These are phyloP conservation scores for Scedosporium apiospermum DNA, from an alignment of 2,329 filamentous ascomycete species.

Conservation along the genomic window DNA sequence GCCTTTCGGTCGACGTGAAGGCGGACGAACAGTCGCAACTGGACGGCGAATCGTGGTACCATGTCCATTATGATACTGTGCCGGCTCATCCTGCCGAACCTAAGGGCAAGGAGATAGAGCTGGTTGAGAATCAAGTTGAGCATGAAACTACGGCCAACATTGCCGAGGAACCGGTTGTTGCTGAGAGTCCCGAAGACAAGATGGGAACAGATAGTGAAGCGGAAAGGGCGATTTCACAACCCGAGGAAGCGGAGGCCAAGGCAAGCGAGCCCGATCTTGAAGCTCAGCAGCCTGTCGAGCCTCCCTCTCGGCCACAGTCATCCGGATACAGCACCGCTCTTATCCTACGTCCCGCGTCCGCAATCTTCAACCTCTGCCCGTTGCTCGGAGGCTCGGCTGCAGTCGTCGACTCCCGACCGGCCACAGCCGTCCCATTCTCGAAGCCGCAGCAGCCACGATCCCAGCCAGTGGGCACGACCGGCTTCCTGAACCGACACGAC, in stretches of 20 bases:
- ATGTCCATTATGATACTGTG: background rate
- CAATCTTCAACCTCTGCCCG: background rate
- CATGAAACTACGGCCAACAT: background rate
- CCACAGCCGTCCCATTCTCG: background rate
- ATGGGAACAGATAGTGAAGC: background rate
- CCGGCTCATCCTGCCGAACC: background rate
- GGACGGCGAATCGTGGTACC: background rate
- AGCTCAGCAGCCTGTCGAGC: background rate
- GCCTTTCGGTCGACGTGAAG: background rate
- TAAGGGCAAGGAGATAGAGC: background rate
- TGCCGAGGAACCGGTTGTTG: background rate
- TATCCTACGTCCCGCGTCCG: background rate
- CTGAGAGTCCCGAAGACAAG: background rate
- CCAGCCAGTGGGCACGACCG: background rate
- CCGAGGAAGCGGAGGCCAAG: background rate
- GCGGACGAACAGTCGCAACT: background rate
- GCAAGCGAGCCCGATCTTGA: background rate
- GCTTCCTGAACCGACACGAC: background rate
- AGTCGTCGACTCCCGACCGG: background rate
- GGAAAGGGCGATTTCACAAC: background rate
- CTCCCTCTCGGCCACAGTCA: background rate
- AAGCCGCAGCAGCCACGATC: background rate
- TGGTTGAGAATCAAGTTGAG: background rate
- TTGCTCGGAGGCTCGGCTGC: background rate
- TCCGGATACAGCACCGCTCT: background rate